These are phyloP conservation scores for Globisporangium alternatum DNA, from an alignment of 352 stramenopile species.

Conservation along the genomic window DNA sequence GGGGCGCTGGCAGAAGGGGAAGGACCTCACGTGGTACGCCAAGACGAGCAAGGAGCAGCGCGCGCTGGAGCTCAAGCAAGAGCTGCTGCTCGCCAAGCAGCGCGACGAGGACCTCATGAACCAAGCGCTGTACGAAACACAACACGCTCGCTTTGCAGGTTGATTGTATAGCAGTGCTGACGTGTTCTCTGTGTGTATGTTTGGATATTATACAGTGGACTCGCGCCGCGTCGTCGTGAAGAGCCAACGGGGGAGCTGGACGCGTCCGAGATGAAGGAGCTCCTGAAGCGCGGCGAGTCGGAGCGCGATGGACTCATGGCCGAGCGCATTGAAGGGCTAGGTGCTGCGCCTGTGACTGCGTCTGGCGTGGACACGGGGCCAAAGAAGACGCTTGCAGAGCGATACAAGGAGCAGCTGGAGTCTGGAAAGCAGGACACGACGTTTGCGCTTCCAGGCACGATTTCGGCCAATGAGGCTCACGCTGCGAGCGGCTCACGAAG, in stretches of 20 bases:
- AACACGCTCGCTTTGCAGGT: neutral
- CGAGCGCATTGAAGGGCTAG: conserved; percentile 85
- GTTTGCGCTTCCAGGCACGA: conserved; percentile 56
- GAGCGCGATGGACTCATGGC: conserved; percentile 63
- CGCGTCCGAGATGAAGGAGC: conserved; percentile 80
- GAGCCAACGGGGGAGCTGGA: conserved; percentile 54
- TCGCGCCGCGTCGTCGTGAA: conserved; percentile 51
- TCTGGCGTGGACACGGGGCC: conserved; percentile 36
- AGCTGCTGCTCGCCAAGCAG: conserved; percentile 74
- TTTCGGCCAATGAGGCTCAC: neutral
- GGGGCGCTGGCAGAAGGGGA: conserved; percentile 87
- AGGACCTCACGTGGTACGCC: conserved; percentile 89
- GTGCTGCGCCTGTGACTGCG: conserved; percentile 57
- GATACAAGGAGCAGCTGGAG: conserved; percentile 63
- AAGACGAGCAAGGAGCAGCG: conserved; percentile 68
- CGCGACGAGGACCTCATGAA: conserved; percentile 90
- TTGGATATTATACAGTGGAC: conserved; percentile 35
- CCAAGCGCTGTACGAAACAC: conserved; percentile 66
- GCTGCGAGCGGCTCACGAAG: neutral
- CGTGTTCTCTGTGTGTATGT: neutral
- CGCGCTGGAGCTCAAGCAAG: conserved; percentile 45
- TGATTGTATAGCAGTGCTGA: neutral
- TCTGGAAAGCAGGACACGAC: conserved; percentile 54
- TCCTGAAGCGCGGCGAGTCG: conserved; percentile 75
- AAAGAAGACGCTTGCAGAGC: conserved; percentile 70